Evolutionary conservation across 108 stramenopile species (phyloP).

Genomic region (Pelagomonas calceolata): DNA sequence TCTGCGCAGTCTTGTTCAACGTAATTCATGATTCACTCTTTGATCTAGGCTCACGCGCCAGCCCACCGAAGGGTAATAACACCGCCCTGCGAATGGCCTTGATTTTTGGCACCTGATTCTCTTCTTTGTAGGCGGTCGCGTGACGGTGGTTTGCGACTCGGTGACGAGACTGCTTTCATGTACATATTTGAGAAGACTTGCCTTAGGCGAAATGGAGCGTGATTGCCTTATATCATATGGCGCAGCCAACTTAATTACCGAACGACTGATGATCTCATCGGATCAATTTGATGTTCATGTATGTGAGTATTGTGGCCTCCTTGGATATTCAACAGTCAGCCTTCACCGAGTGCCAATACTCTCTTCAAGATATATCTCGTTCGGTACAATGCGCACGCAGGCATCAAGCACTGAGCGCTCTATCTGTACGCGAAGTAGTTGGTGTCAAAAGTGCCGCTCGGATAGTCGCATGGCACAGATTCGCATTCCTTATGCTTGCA

Average conservation of each 20-base stretch:
- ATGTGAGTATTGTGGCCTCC: slow-evolving; percentile 80
- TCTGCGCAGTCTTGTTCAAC: no score
- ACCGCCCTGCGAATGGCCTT: no score
- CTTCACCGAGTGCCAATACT: neutral
- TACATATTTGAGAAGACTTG: neutral
- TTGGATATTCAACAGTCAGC: slow-evolving; percentile 55
- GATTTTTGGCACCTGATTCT: no score
- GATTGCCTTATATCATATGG: slow-evolving; percentile 99
- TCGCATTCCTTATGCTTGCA: slow-evolving; percentile 94
- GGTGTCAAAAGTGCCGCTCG: slow-evolving; percentile 91
- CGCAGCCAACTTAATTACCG: slow-evolving; percentile 95
- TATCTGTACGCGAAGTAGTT: slow-evolving; percentile 15
- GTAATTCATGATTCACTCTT: no score
- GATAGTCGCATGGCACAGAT: slow-evolving; percentile 82
- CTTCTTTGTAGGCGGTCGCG: slow-evolving; percentile 49
- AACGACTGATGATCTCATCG: slow-evolving; percentile 95
- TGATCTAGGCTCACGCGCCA: slow-evolving; percentile 70
- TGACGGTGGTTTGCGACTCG: slow-evolving; percentile 94
- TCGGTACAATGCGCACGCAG: no score
- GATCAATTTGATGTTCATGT: slow-evolving; percentile 96
- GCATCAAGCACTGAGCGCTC: no score
- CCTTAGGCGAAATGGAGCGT: slow-evolving; percentile 48
- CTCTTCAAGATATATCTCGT: neutral
- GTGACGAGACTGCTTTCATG: slow-evolving; percentile 61
- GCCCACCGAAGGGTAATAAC: slow-evolving; percentile 97